Evolutionary conservation across 805 yeast genomes (phyloP).

Genomic region (Ogataea neopini): DNA sequence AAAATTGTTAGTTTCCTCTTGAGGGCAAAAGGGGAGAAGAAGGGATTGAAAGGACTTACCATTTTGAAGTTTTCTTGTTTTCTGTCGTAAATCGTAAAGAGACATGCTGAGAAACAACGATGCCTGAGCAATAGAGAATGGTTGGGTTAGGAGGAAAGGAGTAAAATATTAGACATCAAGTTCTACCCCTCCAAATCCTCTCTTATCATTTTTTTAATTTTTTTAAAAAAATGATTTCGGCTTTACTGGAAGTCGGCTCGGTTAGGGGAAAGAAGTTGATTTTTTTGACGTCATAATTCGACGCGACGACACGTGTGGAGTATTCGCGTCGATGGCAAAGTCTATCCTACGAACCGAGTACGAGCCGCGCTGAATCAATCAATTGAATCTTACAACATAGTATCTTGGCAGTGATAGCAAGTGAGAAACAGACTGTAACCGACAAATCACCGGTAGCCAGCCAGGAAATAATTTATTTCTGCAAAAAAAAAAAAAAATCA

Average conservation of each 20-base stretch:
- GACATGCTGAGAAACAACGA: conserved; percentile 13
- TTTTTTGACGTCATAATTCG: too few species aligned
- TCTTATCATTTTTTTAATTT: not conserved
- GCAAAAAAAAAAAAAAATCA: not conserved
- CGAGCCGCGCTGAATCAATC: too few species aligned
- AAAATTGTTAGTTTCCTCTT: not conserved
- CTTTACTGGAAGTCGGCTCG: conserved; percentile 6
- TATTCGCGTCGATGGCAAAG: conserved; percentile 3
- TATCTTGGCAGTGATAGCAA: not conserved
- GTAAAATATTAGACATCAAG: too few species aligned
- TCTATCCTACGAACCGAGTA: not conserved
- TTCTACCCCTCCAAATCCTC: not conserved
- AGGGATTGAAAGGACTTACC: conserved; percentile 21
- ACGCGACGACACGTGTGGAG: not conserved
- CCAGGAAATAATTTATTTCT: not conserved
- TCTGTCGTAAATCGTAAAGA: conserved; percentile 32
- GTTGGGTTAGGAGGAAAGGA: too few species aligned
- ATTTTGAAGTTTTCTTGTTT: conserved; percentile 38
- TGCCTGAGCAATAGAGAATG: too few species aligned
- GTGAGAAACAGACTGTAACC: not conserved
- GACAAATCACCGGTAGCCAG: not conserved
- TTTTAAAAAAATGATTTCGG: not conserved
- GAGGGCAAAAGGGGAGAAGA: conserved; percentile 1
- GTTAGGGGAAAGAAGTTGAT: not conserved
- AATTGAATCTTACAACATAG: too few species aligned